Evolutionary conservation across 148 eudicot genomes (phyloP).

Genomic region (Persicaria maculosa): DNA sequence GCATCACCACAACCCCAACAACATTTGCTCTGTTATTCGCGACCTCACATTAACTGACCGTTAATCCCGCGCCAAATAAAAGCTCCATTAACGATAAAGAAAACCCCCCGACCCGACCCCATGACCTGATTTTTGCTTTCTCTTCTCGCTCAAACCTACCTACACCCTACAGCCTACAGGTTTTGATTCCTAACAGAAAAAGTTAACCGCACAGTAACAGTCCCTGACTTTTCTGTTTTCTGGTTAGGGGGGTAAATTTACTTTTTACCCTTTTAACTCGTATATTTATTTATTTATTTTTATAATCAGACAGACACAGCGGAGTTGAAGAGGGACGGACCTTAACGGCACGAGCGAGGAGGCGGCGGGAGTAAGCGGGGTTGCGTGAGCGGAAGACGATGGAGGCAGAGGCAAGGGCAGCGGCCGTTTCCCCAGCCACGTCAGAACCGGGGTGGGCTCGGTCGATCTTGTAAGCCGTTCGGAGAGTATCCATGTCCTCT

Average conservation of each 20-base stretch:
- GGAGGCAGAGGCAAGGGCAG: constrained; percentile 12
- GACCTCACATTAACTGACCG: background rate
- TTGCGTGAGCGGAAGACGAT: constrained; percentile 1
- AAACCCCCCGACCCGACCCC: background rate
- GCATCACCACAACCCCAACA: background rate
- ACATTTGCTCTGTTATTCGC: constrained; percentile 3
- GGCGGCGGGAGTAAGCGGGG: constrained; percentile 49
- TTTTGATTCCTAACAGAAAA: constrained; percentile 3
- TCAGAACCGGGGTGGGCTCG: constrained; percentile 5
- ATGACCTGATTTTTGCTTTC: background rate
- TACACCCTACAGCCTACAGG: background rate
- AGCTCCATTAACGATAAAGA: background rate
- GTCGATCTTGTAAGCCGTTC: constrained; percentile 15
- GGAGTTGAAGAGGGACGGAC: constrained; percentile 24
- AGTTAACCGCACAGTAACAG: constrained; percentile 8
- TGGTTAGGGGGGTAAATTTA: background rate
- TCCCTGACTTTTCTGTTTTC: constrained; percentile 3
- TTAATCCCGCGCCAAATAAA: constrained; percentile 22
- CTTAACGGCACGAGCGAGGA: constrained; percentile 71
- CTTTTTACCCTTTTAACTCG: background rate
- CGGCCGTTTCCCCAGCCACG: constrained; percentile 12
- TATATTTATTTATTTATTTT: background rate
- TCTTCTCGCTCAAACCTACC: background rate
- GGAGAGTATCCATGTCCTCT: constrained; percentile 55
- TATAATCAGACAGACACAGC: background rate